A percentile compares a stretch with the other conserved stretches of the same genome.
These are phyloP conservation scores for Fraxinus dipetala DNA, from an alignment of 305 asterid genomes.

Conservation along the genomic window DNA sequence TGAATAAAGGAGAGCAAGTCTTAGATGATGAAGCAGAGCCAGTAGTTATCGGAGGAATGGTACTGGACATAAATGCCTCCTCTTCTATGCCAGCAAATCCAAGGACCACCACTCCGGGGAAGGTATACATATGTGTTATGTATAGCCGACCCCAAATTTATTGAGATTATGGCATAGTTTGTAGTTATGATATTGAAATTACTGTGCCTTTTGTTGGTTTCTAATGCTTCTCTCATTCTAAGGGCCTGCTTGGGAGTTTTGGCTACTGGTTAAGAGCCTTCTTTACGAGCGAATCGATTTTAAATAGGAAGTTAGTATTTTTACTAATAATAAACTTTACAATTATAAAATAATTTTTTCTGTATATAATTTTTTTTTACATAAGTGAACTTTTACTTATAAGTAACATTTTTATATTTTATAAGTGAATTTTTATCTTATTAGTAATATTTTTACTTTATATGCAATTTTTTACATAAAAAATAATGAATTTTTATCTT, in stretches of 20 bases:
- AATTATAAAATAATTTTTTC: too few species aligned
- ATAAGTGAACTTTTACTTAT: background rate
- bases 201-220: background rate
- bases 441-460: too few species aligned
- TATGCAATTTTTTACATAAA: background rate
- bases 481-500: background rate
- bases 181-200: background rate
- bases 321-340: background rate
- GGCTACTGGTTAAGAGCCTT: background rate
- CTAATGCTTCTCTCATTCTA: background rate
- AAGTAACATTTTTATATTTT: background rate
- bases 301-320: background rate
- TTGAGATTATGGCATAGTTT: background rate
- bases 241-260: background rate
- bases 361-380: too few species aligned
- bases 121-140: conserved; percentile 39
- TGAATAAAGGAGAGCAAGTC: conserved; percentile 19
- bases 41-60: conserved; percentile 83
- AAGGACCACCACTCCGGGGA: conserved; percentile 92
- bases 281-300: background rate
- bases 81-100: conserved; percentile 58
- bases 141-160: background rate
- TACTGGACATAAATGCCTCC: conserved; percentile 67
- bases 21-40: conserved; percentile 36
- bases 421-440: background rate